Evolutionary conservation across 2,329 filamentous ascomycete genomes (phyloP).

Genomic region (Chaetothyriales sp.): DNA sequence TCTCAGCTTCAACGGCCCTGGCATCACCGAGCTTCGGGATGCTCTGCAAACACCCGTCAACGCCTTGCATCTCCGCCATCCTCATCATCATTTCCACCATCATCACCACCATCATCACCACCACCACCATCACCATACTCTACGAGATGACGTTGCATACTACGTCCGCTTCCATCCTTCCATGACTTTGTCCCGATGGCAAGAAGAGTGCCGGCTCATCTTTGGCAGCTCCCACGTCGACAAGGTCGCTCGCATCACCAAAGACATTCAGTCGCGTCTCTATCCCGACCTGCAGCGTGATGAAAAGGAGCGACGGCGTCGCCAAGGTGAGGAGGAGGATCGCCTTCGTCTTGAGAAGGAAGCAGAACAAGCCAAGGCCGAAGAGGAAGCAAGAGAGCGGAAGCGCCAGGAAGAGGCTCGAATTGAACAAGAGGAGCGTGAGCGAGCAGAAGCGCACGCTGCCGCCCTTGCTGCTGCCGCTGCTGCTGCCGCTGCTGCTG

Average conservation of each 20-base stretch:
- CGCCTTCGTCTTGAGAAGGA: slow-evolving; percentile 47
- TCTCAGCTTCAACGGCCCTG: neutral
- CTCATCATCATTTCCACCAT: slow-evolving; percentile 33
- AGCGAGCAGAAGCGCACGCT: slow-evolving; percentile 29
- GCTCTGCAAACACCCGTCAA: slow-evolving; percentile 23
- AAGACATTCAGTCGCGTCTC: slow-evolving; percentile 56
- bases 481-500: slow-evolving; percentile 18
- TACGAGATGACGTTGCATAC: slow-evolving; percentile 42
- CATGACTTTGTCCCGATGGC: slow-evolving; percentile 65
- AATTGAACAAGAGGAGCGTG: slow-evolving; percentile 44
- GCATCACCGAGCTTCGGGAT: slow-evolving; percentile 10
- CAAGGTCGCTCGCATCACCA: slow-evolving; percentile 53
- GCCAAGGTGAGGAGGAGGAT: slow-evolving; percentile 43
- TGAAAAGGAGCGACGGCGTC: slow-evolving; percentile 56
- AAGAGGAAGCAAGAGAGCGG: slow-evolving; percentile 50
- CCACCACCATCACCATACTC: slow-evolving; percentile 45
- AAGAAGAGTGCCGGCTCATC: slow-evolving; percentile 76
- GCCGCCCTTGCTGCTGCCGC: slow-evolving; percentile 28
- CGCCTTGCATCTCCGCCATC: slow-evolving; percentile 23
- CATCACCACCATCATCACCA: slow-evolving; percentile 63
- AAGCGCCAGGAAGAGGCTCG: slow-evolving; percentile 55
- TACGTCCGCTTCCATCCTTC: slow-evolving; percentile 62
- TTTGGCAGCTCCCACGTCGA: slow-evolving; percentile 59
- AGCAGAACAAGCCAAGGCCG: slow-evolving; percentile 48
- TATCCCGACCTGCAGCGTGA: slow-evolving; percentile 74